These are phyloP conservation scores for Malus hybrid DNA, from an alignment of 331 rosid genomes.

Conservation along the genomic window DNA sequence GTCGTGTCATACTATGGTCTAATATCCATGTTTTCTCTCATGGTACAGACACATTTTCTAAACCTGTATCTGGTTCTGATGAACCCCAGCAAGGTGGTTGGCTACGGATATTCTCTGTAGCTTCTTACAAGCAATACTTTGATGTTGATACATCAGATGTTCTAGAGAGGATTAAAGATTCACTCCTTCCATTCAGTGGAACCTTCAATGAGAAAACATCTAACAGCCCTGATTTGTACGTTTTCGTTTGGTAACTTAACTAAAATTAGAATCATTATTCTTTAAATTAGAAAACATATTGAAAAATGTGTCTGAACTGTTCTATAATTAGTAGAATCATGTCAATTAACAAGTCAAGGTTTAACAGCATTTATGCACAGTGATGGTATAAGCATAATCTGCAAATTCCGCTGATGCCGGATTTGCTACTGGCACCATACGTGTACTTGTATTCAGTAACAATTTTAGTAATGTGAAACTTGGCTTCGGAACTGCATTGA, in stretches of 20 bases:
- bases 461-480: no score
- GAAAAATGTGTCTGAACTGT: no score
- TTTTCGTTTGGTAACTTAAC: constrained; percentile 11
- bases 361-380: no score
- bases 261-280: no score
- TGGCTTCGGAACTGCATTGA: background rate
- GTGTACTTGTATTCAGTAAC: no score
- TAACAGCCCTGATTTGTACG: constrained; percentile 85
- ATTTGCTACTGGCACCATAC: no score
- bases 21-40: constrained; percentile 10
- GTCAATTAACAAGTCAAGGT: no score
- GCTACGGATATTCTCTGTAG: constrained; percentile 52
- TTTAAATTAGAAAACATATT: no score
- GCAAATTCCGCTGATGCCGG: background rate
- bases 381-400: no score
- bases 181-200: constrained; percentile 87
- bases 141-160: constrained; percentile 88
- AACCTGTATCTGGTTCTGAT: constrained; percentile 72
- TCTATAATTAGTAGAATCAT: no score
- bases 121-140: constrained; percentile 75
- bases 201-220: constrained; percentile 79
- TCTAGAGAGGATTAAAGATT: constrained; percentile 69
- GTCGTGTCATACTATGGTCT: background rate
- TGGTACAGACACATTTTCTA: constrained; percentile 76
- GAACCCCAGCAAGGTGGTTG: constrained; percentile 81